phyloP scores from a whole-genome alignment of 2,329 filamentous ascomycete genomes.

The Drechslera avenae region DNA sequence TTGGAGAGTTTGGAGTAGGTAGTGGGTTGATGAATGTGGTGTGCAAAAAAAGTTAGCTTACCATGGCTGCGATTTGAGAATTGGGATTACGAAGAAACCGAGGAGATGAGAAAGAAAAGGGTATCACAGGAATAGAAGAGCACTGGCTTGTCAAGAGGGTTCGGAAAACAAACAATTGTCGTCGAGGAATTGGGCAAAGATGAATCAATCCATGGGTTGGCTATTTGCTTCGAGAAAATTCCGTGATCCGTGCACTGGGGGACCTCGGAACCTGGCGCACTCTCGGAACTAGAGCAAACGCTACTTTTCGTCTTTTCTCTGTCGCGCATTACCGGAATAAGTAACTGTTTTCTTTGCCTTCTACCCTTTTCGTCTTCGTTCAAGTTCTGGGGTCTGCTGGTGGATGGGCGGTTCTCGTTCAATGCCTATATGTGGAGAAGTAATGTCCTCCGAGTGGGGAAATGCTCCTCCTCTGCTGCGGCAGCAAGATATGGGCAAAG shows the following conservation, averaged over 20 bases:
- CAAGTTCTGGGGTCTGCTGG: neutral
- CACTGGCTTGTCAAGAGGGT: conserved; percentile 9
- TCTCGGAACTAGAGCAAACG: conserved; percentile 1
- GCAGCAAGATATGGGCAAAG: conserved; percentile 14
- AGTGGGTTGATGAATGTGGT: neutral
- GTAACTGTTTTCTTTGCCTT: conserved; percentile 4
- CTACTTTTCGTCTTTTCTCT: neutral
- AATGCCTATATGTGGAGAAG: conserved; percentile 45
- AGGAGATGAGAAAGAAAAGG: conserved; percentile 14
- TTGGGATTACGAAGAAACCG: conserved; percentile 8
- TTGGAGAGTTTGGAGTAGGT: conserved; percentile 5
- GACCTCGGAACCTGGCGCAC: conserved; percentile 20
- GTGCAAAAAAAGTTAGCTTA: conserved; percentile 10
- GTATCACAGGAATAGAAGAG: conserved; percentile 21
- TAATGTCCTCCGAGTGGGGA: conserved; percentile 42
- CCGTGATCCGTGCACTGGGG: conserved; percentile 15
- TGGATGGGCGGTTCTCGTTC: conserved; percentile 8
- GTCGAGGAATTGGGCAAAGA: conserved; percentile 6
- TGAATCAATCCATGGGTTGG: conserved; percentile 13
- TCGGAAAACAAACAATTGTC: conserved; percentile 14
- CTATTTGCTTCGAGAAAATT: conserved; percentile 22
- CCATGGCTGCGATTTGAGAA: conserved; percentile 20
- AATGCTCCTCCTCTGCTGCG: conserved; percentile 33
- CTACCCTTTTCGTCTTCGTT: neutral
- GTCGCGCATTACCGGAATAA: conserved; percentile 13